Base-by-base conservation (phyloP, 2,329 filamentous ascomycete genomes). In the Aspergillus clavatus region DNA sequence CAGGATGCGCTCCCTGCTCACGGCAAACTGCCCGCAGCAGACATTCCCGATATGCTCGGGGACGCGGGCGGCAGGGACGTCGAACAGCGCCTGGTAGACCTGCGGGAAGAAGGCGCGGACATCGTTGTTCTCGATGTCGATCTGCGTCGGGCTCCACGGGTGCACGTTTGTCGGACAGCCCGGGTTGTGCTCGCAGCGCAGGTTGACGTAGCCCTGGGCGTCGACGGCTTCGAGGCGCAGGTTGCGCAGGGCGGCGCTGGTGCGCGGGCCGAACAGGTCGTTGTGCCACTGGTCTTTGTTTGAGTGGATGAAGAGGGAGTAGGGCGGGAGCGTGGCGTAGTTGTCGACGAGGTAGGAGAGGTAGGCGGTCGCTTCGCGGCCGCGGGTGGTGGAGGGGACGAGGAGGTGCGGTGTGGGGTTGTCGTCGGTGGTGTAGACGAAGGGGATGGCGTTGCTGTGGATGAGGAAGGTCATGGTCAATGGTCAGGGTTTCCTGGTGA, bases 281-380 rank as follows among this genome's bases (percentile, higher is more conserved):
- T 80, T 81, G 61, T 81, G 78, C 77, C 77, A 80, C 38, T 76
- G 69, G 40, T 67, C 68, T 18, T 77, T 72, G 47, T 82, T 76
- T 10, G 76, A 73, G 57, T 84, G 81, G 62, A 81, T 75, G 64
- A 85, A 82, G 51, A 84, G 75, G 24, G 71, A 70, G 48, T 82
- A 71, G 43, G 81, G 78, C 2, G 79, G 74, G 3, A 84, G 71
- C 3, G 69, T 56, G 50, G 83, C 72, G 65, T 84, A 84, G 60
- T 78, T 73, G 58, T 82, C 78, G 55, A 81, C 75, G 55, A 84
- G 74, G 62, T 80, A 83, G 29, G 73, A 77, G 28, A 82, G 70
- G 58, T 84, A 83, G 6, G 80, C 74, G 66, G 80, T 77, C 26
- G 78, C 80, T 63, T 84, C 81, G 55, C 81, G 77, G 26, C 81